Conservation (phyloP, 331 rosid species). For the Quercus tomentella region DNA sequence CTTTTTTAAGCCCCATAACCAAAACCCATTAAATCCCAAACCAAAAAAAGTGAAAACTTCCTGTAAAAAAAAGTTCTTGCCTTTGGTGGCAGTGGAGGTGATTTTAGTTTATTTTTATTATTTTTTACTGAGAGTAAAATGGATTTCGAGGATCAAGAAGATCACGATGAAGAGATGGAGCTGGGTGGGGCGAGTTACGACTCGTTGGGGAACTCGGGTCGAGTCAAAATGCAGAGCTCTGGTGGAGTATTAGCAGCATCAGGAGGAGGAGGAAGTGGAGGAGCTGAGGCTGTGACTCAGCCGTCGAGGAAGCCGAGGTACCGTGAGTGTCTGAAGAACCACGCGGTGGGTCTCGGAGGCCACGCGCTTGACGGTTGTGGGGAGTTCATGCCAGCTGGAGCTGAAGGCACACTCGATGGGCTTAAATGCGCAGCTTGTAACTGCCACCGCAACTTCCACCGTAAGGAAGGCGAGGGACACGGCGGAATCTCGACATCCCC, state of each 20-base stretch:
- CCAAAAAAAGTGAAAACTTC: too few species aligned
- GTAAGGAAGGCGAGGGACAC: conserved; percentile 40
- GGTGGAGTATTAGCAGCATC: not conserved
- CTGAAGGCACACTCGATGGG: conserved; percentile 63
- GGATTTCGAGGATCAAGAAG: conserved; percentile 89
- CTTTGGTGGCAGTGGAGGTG: not conserved
- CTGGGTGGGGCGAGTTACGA: conserved; percentile 47
- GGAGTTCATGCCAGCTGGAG: conserved; percentile 75
- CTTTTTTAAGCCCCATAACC: too few species aligned
- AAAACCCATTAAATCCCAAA: too few species aligned
- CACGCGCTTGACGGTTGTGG: conserved; percentile 94
- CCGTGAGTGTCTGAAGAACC: conserved; percentile 84
- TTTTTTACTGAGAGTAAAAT: conserved; percentile 13
- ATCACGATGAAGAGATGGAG: conserved; percentile 73
- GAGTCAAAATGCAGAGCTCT: conserved; percentile 40
- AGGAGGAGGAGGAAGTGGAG: not conserved
- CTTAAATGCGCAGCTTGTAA: conserved; percentile 93
- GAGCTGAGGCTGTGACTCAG: conserved; percentile 14
- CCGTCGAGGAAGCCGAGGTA: conserved; percentile 37
- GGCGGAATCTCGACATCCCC: not conserved
- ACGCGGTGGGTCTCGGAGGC: conserved; percentile 80
- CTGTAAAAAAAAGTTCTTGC: not conserved
- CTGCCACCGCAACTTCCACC: conserved; percentile 98
- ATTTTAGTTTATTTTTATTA: not conserved
- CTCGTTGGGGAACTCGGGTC: conserved; percentile 40